Evolutionary conservation across 2,329 filamentous ascomycete genomes (phyloP).

Genomic region (Paracoccidioides brasiliensis): DNA sequence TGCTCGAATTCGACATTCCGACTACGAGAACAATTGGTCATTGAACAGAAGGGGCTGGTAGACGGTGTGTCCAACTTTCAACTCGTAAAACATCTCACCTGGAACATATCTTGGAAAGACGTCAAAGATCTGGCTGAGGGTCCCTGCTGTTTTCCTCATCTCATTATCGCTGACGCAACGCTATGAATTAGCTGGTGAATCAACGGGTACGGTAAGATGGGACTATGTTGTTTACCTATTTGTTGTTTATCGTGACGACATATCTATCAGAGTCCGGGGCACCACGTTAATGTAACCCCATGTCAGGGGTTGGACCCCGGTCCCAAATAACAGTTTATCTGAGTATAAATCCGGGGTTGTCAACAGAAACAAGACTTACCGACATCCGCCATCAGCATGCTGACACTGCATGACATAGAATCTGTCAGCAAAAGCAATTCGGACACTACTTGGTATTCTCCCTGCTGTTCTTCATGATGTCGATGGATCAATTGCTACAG

Average conservation of each 20-base stretch:
- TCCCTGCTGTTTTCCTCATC: not conserved
- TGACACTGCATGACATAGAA: not conserved
- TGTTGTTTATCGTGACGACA: not conserved
- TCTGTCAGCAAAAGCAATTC: not conserved
- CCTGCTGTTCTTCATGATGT: not conserved
- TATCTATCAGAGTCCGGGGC: not conserved
- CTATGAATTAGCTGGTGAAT: not conserved
- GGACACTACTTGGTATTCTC: not conserved
- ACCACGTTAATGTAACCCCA: not conserved
- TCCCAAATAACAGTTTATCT: not conserved
- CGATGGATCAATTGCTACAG: not conserved
- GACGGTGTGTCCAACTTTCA: not conserved
- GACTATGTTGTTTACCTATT: not conserved
- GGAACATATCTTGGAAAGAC: not conserved
- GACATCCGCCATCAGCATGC: not conserved
- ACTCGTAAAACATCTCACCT: too few species aligned
- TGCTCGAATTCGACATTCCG: not conserved
- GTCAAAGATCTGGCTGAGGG: not conserved
- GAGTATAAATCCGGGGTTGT: not conserved
- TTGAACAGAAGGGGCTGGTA: not conserved
- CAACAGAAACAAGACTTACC: not conserved
- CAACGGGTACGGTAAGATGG: not conserved
- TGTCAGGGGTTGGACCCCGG: not conserved
- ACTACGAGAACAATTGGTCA: not conserved
- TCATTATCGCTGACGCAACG: not conserved